Conservation (phyloP, 805 yeast species). For the Candida tibetensis region DNA sequence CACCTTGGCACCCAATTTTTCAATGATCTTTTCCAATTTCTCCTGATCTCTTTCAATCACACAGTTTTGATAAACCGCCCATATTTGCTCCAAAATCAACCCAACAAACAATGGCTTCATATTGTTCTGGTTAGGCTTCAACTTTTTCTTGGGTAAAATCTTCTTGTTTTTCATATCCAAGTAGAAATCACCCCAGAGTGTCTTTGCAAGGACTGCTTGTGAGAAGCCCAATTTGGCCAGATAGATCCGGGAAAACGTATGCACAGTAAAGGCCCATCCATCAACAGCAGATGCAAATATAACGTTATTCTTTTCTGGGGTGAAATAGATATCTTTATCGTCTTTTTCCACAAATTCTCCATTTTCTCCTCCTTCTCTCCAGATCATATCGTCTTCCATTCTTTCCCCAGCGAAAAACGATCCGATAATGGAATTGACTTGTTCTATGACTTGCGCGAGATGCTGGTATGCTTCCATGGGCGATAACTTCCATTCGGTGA, state of each 20-base stretch:
- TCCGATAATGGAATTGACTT: conserved; percentile 92
- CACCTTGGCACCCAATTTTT: conserved; percentile 64
- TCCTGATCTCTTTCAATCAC: conserved; percentile 64
- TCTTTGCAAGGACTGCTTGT: conserved; percentile 71
- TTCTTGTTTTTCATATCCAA: conserved; percentile 88
- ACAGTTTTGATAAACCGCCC: conserved; percentile 84
- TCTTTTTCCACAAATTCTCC: conserved; percentile 66
- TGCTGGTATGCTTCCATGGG: conserved; percentile 86
- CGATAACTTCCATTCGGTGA: conserved; percentile 75
- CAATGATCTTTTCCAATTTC: conserved; percentile 70
- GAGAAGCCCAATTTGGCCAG: conserved; percentile 83
- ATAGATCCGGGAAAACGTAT: conserved; percentile 84
- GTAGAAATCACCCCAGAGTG: conserved; percentile 94
- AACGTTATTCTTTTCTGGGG: conserved; percentile 86
- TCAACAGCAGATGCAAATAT: conserved; percentile 89
- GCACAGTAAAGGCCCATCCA: conserved; percentile 96
- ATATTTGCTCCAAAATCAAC: conserved; percentile 81
- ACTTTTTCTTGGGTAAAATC: conserved; percentile 63
- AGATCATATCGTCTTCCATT: conserved; percentile 79
- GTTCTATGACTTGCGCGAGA: conserved; percentile 75
- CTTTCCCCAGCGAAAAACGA: conserved; percentile 90
- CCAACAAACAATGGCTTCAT: conserved; percentile 84
- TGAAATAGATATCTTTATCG: conserved; percentile 80
- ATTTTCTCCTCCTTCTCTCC: conserved; percentile 63
- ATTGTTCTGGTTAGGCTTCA: conserved; percentile 49